Evolutionary conservation across 2,329 filamentous ascomycete species (phyloP).

Genomic region (Paraphaeosphaeria minitans): DNA sequence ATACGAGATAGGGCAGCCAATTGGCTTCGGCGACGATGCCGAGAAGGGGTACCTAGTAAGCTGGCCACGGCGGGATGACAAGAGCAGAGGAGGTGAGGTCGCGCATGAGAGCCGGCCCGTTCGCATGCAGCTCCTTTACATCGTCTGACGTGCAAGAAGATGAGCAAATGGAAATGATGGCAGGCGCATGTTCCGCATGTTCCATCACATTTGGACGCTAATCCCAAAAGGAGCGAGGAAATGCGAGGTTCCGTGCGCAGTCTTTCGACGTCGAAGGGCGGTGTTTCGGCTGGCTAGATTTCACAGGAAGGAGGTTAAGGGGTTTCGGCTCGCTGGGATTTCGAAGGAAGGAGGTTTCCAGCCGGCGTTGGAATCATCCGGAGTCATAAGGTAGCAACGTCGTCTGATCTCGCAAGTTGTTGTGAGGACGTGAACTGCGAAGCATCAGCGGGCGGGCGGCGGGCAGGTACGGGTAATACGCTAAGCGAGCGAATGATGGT

Average conservation of each 20-base stretch:
- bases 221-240: constrained; percentile 10
- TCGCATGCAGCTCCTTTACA: background rate
- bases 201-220: background rate
- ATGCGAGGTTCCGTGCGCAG: constrained; percentile 1
- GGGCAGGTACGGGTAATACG: background rate
- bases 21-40: background rate
- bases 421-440: background rate
- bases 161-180: background rate
- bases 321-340: background rate
- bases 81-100: background rate
- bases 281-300: background rate
- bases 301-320: background rate
- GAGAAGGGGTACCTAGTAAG: background rate
- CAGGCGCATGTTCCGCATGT: background rate
- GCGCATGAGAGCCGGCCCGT: background rate
- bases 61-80: background rate
- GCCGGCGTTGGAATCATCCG: background rate
- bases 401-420: background rate
- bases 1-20: constrained; percentile 8
- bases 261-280: background rate
- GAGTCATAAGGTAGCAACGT: background rate
- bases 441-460: background rate
- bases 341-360: background rate
- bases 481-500: background rate
- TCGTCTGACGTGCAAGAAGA: background rate